A percentile compares a stretch with the other conserved stretches of the same genome.
Evolutionary conservation across 2,329 filamentous ascomycete species (phyloP).

Genomic region (Fusarium sp.): DNA sequence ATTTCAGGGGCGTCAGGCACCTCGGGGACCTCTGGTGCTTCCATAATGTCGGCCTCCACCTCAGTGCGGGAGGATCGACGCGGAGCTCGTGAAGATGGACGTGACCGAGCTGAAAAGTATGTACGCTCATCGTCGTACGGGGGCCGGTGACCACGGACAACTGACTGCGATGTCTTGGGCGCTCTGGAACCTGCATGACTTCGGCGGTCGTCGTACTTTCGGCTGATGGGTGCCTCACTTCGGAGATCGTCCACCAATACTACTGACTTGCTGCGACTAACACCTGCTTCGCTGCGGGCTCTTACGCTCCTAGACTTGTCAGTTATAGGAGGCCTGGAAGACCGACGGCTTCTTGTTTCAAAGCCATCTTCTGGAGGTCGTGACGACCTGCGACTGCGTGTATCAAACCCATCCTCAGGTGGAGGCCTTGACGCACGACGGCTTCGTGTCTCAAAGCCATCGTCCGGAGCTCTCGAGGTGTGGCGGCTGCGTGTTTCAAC

Average conservation of each 20-base stretch:
- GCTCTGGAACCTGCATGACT: conserved; percentile 55
- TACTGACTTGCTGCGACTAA: conserved; percentile 34
- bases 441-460: conserved; percentile 33
- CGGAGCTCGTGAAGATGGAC: conserved; percentile 41
- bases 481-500: conserved; percentile 39
- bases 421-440: conserved; percentile 33
- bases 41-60: conserved; percentile 45
- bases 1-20: conserved; percentile 33
- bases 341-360: conserved; percentile 56
- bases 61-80: conserved; percentile 43
- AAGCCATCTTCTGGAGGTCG: conserved; percentile 50
- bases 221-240: conserved; percentile 51
- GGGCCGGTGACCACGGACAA: conserved; percentile 39
- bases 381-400: conserved; percentile 55
- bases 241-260: conserved; percentile 58
- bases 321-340: conserved; percentile 51
- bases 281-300: conserved; percentile 55
- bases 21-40: conserved; percentile 42
- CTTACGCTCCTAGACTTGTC: conserved; percentile 49
- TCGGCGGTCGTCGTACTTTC: conserved; percentile 54
- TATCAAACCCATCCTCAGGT: conserved; percentile 50
- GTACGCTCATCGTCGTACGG: conserved; percentile 53
- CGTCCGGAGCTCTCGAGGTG: conserved; percentile 30
- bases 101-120: conserved; percentile 57
- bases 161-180: conserved; percentile 45